A percentile compares a stretch with the other conserved stretches of the same genome.
phyloP scores from a whole-genome alignment of 2,329 filamentous ascomycete species.

The Neopestalotiopsis sp. region DNA sequence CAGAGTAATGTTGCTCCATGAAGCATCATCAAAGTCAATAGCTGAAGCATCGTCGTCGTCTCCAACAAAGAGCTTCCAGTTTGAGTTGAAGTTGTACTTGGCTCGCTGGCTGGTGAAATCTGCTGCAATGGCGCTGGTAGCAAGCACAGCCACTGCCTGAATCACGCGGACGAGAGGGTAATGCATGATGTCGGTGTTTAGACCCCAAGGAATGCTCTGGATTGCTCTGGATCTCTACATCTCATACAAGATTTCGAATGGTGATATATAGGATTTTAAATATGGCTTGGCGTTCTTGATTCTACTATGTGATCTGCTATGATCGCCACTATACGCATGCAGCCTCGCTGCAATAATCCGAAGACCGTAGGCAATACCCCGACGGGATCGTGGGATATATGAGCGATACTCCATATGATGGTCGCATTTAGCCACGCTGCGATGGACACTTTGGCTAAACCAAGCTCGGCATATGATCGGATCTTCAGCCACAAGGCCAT shows the following conservation, averaged over 20 bases:
- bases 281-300: neutral
- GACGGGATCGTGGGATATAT: neutral
- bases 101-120: neutral
- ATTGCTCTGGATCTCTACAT: neutral
- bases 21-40: neutral
- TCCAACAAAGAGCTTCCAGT: conserved; percentile 12
- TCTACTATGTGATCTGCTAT: too few species aligned
- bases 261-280: neutral
- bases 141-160: neutral
- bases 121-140: neutral
- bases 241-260: neutral
- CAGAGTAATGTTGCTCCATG: neutral
- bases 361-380: neutral
- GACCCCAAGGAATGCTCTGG: neutral
- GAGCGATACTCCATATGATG: neutral
- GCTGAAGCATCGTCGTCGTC: neutral
- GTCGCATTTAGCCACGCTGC: neutral
- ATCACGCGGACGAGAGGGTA: neutral
- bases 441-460: neutral
- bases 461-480: neutral
- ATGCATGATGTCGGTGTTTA: neutral
- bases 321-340: neutral
- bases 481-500: neutral
- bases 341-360: neutral
- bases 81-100: conserved; percentile 11